Evolutionary conservation across 352 stramenopile species (phyloP), one percentile per base, ranked within the genome.

Genomic region (Globisporangium polare): DNA sequence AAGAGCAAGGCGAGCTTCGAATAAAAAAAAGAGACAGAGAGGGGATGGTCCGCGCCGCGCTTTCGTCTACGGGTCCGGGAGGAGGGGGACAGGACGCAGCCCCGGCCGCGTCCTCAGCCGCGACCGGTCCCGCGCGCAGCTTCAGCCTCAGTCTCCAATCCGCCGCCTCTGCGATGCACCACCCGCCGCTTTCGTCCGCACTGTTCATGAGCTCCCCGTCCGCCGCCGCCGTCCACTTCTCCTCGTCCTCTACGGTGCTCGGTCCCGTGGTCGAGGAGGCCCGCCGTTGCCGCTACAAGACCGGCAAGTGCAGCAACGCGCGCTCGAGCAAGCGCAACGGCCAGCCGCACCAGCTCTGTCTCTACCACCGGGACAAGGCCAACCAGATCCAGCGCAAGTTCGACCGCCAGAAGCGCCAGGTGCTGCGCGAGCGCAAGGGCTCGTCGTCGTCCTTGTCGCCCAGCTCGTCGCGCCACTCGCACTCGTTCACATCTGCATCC

Each of bases 381-480:
- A 95, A 95, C 75, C 80, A 89, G 72, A 95, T 92, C 68, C 86
- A 95, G 69, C 84, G 86, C 73, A 93, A 93, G 72, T 93, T 94
- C 60, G 84, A 95, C 63, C 83, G 86, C 51, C 84, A 95, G 69
- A 95, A 95, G 76, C 86, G 86, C 55, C 80, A 92, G 50, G 76
- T 84, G 15, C 75, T 80, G 31, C 83, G 84, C 58, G 69, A 65
- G 69, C 27, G 74, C 73, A 67, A 75, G 65, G 61, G 67, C 61
- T 55, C 64, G 63, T 55, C 42, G 50, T 4, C 12, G 15, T 26
- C 31, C 10, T 18, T 35, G 9, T 27, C n/a, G 1, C 6, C 43
- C 12, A 39, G 15, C 15, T 8, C 43, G 5, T 15, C 9, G 7
- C 17, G 29, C 50, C 63, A 17, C 62, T 66, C 18, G 66, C 52